A percentile compares a stretch with the other conserved stretches of the same genome.
Evolutionary conservation across 2,329 filamentous ascomycete species (phyloP).

Genomic region (Trichoderma sp.): DNA sequence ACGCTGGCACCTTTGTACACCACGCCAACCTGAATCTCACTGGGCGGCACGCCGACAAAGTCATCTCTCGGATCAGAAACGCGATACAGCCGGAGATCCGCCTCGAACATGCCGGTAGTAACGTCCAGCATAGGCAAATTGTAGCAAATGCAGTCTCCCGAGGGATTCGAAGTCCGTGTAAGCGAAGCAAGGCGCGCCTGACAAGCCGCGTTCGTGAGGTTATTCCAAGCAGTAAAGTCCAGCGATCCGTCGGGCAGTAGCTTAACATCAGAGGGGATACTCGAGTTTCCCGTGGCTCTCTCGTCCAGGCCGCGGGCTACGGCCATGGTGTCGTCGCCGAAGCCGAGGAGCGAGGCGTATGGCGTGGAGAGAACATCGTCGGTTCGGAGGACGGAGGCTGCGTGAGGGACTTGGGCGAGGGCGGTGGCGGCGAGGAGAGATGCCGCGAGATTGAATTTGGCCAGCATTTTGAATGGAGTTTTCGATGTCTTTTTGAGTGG

Average conservation of each 20-base stretch:
- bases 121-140: constrained; percentile 72
- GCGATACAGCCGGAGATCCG: constrained; percentile 73
- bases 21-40: constrained; percentile 55
- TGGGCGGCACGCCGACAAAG: constrained; percentile 51
- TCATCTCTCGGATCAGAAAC: constrained; percentile 57
- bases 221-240: constrained; percentile 57
- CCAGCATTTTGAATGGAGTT: constrained; percentile 10
- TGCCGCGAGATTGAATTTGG: constrained; percentile 7
- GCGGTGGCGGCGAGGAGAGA: constrained; percentile 9
- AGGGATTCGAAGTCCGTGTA: constrained; percentile 64
- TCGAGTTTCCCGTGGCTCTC: constrained; percentile 23
- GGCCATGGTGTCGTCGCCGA: constrained; percentile 15
- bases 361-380: constrained; percentile 34
- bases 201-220: constrained; percentile 58
- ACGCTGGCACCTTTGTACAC: constrained; percentile 51
- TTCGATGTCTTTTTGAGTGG: background rate
- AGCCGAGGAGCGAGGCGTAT: constrained; percentile 27
- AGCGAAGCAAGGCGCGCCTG: constrained; percentile 53
- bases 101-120: constrained; percentile 67
- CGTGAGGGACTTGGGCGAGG: constrained; percentile 19
- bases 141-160: constrained; percentile 78
- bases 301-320: background rate
- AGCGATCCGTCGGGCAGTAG: constrained; percentile 45
- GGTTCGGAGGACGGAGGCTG: constrained; percentile 27
- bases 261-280: constrained; percentile 30